These are phyloP conservation scores for Phytophthora capsici DNA, from an alignment of 352 stramenopile species.

Conservation along the genomic window DNA sequence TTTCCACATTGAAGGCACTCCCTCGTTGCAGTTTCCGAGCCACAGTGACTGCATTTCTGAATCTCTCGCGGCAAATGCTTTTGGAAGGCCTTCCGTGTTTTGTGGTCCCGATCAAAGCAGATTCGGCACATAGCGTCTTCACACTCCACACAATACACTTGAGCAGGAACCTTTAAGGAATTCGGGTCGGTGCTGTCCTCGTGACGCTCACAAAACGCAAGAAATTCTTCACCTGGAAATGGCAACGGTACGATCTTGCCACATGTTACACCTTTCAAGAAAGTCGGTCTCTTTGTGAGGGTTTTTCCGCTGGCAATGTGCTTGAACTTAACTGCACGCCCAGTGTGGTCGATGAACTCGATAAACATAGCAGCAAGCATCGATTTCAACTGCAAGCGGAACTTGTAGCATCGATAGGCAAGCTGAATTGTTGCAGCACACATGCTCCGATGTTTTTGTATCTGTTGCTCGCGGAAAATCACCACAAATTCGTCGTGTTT, in stretches of 20 bases:
- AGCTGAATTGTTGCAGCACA: conserved; percentile 46
- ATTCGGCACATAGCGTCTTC: conserved; percentile 70
- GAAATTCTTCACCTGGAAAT: conserved; percentile 76
- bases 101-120: conserved; percentile 73
- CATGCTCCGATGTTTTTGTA: conserved; percentile 33
- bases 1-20: conserved; percentile 73
- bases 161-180: conserved; percentile 37
- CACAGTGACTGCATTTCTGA: conserved; percentile 56
- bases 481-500: conserved; percentile 57
- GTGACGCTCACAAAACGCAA: conserved; percentile 69
- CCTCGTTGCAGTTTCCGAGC: conserved; percentile 60
- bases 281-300: conserved; percentile 47
- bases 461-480: conserved; percentile 41
- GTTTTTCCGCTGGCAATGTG: conserved; percentile 48
- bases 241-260: conserved; percentile 62
- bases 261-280: conserved; percentile 61
- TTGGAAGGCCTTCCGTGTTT: conserved; percentile 52
- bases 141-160: conserved; percentile 74
- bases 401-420: conserved; percentile 59
- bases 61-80: conserved; percentile 48
- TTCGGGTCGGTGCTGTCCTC: conserved; percentile 45
- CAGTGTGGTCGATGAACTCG: conserved; percentile 64
- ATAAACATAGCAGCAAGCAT: conserved; percentile 65
- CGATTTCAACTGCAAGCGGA: conserved; percentile 47
- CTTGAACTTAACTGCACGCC: conserved; percentile 46